These are phyloP conservation scores for Tagetes patula DNA, from an alignment of 129 eudicot species.

Conservation along the genomic window DNA sequence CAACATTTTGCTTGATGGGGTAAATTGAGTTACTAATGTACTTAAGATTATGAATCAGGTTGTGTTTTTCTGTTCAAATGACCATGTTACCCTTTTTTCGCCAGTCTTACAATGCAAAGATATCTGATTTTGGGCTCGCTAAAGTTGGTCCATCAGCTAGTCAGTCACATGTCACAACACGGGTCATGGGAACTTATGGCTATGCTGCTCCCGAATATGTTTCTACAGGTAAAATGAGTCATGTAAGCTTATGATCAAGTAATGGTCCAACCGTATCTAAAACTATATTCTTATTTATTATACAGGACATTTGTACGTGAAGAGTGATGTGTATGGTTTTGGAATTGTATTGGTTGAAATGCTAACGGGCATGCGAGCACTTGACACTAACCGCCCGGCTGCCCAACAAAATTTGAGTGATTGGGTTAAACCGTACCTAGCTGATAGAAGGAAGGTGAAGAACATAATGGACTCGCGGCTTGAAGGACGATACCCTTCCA, in stretches of 20 bases:
- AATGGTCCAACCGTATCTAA: neutral
- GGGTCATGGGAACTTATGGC: slow-evolving; percentile 73
- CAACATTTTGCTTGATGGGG: slow-evolving; percentile 66
- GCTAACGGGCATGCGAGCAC: slow-evolving; percentile 46
- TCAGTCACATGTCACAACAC: slow-evolving; percentile 65
- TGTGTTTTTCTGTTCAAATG: neutral
- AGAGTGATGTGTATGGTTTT: slow-evolving; percentile 51
- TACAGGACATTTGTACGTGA: slow-evolving; percentile 47
- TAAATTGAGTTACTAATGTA: slow-evolving; percentile 22
- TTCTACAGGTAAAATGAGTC: slow-evolving; percentile 53
- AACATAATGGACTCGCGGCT: slow-evolving; percentile 47
- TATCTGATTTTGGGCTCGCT: slow-evolving; percentile 75
- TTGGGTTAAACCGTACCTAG: slow-evolving; percentile 44
- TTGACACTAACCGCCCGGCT: slow-evolving; percentile 38
- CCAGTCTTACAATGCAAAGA: slow-evolving; percentile 65
- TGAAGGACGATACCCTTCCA: slow-evolving; percentile 46
- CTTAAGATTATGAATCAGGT: slow-evolving; percentile 1
- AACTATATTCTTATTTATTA: neutral
- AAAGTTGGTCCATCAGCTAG: slow-evolving; percentile 62
- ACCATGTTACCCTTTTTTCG: neutral
- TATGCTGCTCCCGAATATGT: slow-evolving; percentile 83
- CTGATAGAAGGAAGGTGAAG: slow-evolving; percentile 45
- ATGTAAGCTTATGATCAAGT: neutral
- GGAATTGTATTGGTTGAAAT: slow-evolving; percentile 46
- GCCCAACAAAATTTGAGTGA: slow-evolving; percentile 39